Percentiles rank a stretch among this genome's conserved stretches.
Conservation (phyloP, 106 monocot genomes). For the Acorus gramineus region DNA sequence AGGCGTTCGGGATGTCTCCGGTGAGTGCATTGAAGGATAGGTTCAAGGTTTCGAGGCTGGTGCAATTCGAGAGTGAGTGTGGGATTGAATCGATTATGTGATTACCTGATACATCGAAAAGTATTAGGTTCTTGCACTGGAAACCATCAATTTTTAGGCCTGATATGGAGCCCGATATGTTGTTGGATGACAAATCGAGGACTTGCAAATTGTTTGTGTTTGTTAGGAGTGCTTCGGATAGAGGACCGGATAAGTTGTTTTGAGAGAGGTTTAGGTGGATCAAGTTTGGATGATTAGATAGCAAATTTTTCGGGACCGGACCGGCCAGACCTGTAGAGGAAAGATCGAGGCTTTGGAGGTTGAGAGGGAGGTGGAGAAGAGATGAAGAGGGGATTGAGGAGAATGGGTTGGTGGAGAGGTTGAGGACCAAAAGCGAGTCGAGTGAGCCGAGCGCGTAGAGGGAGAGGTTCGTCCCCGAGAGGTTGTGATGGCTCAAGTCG, state of each 20-base stretch:
- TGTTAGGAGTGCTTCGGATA: constrained; percentile 31
- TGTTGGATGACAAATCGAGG: constrained; percentile 67
- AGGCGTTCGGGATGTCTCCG: constrained; percentile 39
- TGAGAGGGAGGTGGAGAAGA: constrained; percentile 36
- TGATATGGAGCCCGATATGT: constrained; percentile 41
- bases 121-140: constrained; percentile 25
- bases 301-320: constrained; percentile 24
- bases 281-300: constrained; percentile 30
- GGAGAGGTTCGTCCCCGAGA: constrained; percentile 30
- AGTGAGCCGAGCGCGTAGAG: constrained; percentile 37
- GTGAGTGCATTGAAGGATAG: constrained; percentile 58
- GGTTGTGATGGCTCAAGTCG: constrained; percentile 31
- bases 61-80: constrained; percentile 38
- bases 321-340: constrained; percentile 41
- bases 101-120: constrained; percentile 58
- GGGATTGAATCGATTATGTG: constrained; percentile 32
- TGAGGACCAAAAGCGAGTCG: constrained; percentile 33
- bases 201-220: constrained; percentile 29
- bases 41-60: constrained; percentile 38
- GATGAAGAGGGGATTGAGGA: constrained; percentile 24
- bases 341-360: constrained; percentile 43
- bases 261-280: constrained; percentile 35
- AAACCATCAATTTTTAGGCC: constrained; percentile 19
- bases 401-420: constrained; percentile 55
- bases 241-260: constrained; percentile 48